Percentiles rank a stretch among this genome's conserved stretches.
Evolutionary conservation across 306 rosid species (phyloP).

Genomic region (Corylus heterophylla): DNA sequence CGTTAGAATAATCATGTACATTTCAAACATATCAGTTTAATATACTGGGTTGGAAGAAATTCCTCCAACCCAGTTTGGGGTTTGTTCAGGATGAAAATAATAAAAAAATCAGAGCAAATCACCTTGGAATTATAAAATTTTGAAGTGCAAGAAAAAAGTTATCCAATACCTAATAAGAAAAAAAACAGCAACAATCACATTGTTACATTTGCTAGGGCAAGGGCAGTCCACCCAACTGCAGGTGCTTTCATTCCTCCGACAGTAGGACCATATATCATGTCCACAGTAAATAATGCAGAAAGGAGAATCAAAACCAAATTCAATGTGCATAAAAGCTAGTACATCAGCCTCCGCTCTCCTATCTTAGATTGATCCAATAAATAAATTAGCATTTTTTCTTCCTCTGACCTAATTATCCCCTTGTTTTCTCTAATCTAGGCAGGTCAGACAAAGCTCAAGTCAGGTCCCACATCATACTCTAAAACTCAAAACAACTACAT

Average conservation of each 20-base stretch:
- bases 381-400: background rate
- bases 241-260: background rate
- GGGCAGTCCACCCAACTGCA: background rate
- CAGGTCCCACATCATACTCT: background rate
- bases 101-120: too few species aligned
- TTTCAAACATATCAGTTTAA: too few species aligned
- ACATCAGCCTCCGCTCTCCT: background rate
- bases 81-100: too few species aligned
- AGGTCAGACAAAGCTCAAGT: background rate
- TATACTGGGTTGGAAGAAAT: too few species aligned
- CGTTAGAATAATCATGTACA: too few species aligned
- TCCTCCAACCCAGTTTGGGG: too few species aligned
- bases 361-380: background rate
- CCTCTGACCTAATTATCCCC: background rate
- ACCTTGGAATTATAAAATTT: too few species aligned
- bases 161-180: too few species aligned
- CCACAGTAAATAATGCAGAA: background rate
- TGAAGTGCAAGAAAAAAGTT: background rate
- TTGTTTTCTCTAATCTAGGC: background rate
- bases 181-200: background rate
- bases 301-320: background rate
- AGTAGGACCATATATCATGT: background rate
- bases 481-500: background rate
- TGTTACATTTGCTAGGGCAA: background rate
- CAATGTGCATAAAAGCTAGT: background rate